Conservation (phyloP, 306 rosid genomes). For the Vicia sativa region DNA sequence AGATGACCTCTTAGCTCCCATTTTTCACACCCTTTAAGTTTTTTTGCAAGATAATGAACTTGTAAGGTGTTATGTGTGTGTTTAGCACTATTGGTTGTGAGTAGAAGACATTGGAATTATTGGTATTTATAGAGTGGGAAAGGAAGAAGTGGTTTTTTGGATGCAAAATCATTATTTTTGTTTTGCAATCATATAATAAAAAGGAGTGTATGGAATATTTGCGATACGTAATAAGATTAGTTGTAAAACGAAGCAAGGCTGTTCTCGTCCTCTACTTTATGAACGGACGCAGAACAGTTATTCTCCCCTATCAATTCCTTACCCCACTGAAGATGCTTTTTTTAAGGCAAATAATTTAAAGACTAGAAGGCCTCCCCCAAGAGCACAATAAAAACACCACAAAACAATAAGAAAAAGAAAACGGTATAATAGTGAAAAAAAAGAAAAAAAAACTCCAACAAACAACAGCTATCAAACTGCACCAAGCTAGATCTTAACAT, state of each 20-base stretch:
- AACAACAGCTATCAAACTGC: no score
- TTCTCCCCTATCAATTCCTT: constrained; percentile 18
- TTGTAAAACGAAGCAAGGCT: constrained; percentile 43
- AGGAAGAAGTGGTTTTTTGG: background rate
- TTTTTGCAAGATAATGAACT: background rate
- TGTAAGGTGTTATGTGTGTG: background rate
- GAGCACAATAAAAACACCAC: no score
- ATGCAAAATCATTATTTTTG: background rate
- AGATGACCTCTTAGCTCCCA: constrained; percentile 57
- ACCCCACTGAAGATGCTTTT: constrained; percentile 45
- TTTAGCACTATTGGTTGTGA: constrained; percentile 15
- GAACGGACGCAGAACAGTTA: constrained; percentile 39
- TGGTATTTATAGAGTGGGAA: constrained; percentile 47
- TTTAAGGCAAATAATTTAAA: background rate
- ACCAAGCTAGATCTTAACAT: no score
- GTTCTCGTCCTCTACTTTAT: constrained; percentile 58
- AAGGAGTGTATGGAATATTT: constrained; percentile 45
- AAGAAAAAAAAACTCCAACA: no score
- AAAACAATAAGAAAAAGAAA: no score
- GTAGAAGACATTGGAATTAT: background rate
- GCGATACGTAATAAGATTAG: constrained; percentile 18
- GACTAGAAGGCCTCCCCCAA: no score
- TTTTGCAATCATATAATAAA: no score
- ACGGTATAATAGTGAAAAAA: no score
- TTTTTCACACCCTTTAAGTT: constrained; percentile 24